Percentiles rank a stretch among this genome's conserved stretches.
These are phyloP conservation scores for Maudiozyma serrabonitensis DNA, from an alignment of 805 yeast species.

Conservation along the genomic window DNA sequence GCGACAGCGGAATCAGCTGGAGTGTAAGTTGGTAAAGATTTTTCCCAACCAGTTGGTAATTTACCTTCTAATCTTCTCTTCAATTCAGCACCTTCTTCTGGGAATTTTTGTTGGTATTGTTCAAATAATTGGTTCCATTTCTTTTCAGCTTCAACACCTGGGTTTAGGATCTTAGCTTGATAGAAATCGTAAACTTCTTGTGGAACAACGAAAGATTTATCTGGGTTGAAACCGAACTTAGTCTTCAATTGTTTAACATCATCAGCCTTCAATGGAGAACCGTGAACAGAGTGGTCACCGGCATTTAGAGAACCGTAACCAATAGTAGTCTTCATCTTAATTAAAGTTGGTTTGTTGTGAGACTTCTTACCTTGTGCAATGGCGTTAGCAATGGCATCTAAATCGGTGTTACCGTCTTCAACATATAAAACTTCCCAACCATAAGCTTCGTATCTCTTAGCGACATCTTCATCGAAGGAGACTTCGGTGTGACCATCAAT, in stretches of 20 bases:
- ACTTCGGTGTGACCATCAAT: slow-evolving; percentile 87
- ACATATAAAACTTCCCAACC: slow-evolving; percentile 87
- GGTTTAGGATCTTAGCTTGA: slow-evolving; percentile 40
- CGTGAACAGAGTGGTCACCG: slow-evolving; percentile 92
- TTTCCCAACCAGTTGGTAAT: slow-evolving; percentile 77
- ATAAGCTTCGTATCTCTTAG: slow-evolving; percentile 76
- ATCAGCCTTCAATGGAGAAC: slow-evolving; percentile 90
- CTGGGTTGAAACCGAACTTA: slow-evolving; percentile 82
- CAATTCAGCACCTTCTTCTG: slow-evolving; percentile 70
- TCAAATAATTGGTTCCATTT: slow-evolving; percentile 65
- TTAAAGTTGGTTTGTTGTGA: slow-evolving; percentile 75
- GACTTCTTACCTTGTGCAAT: slow-evolving; percentile 39
- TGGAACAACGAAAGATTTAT: slow-evolving; percentile 68
- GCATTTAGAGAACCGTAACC: slow-evolving; percentile 83
- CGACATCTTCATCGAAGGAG: slow-evolving; percentile 91
- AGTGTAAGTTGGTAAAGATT: slow-evolving; percentile 68
- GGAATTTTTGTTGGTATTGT: slow-evolving; percentile 57
- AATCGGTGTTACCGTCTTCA: slow-evolving; percentile 62
- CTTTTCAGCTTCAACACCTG: slow-evolving; percentile 58
- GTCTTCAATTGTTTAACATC: slow-evolving; percentile 81
- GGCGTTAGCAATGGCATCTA: slow-evolving; percentile 60
- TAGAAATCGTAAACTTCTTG: slow-evolving; percentile 71
- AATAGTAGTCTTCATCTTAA: slow-evolving; percentile 81
- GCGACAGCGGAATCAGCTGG: slow-evolving; percentile 78
- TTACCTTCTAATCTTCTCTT: slow-evolving; percentile 66